Evolutionary conservation across 2,329 filamentous ascomycete species (phyloP).

Genomic region (Colletotrichum sp.): DNA sequence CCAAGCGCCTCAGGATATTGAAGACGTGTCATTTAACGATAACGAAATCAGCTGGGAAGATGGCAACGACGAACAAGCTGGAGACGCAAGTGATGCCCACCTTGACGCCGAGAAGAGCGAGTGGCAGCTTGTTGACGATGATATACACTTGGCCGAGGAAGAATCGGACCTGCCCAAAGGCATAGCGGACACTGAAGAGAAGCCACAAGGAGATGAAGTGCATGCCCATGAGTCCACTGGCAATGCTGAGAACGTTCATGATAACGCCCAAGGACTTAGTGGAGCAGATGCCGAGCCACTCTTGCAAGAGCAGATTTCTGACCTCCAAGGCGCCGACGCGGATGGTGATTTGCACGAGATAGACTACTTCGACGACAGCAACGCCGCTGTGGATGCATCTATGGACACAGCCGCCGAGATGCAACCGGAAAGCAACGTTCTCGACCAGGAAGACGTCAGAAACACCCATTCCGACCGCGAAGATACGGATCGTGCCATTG

Average conservation of each 20-base stretch:
- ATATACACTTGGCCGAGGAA: slow-evolving; percentile 7
- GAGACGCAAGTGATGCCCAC: neutral
- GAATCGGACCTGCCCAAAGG: slow-evolving; percentile 5
- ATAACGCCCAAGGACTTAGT: neutral
- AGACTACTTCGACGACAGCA: slow-evolving; percentile 40
- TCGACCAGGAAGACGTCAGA: neutral
- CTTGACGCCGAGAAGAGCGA: neutral
- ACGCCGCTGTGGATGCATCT: slow-evolving; percentile 29
- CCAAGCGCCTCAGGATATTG: neutral
- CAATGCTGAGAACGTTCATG: neutral
- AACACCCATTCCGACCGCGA: neutral
- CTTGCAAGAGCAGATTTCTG: slow-evolving; percentile 3
- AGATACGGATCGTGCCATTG: neutral
- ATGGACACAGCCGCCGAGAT: neutral
- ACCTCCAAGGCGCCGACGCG: neutral
- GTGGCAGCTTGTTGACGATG: slow-evolving; percentile 6
- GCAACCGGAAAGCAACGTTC: neutral
- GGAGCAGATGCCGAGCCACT: neutral
- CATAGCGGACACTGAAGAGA: neutral
- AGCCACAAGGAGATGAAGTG: slow-evolving; percentile 10
- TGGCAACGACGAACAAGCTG: neutral
- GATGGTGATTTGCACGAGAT: slow-evolving; percentile 30
- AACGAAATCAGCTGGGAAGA: slow-evolving; percentile 26
- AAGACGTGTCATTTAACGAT: neutral
- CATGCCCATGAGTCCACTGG: slow-evolving; percentile 22